Base-by-base conservation (phyloP, 78 protist genomes). In the Paratrimastix pyriformis region DNA sequence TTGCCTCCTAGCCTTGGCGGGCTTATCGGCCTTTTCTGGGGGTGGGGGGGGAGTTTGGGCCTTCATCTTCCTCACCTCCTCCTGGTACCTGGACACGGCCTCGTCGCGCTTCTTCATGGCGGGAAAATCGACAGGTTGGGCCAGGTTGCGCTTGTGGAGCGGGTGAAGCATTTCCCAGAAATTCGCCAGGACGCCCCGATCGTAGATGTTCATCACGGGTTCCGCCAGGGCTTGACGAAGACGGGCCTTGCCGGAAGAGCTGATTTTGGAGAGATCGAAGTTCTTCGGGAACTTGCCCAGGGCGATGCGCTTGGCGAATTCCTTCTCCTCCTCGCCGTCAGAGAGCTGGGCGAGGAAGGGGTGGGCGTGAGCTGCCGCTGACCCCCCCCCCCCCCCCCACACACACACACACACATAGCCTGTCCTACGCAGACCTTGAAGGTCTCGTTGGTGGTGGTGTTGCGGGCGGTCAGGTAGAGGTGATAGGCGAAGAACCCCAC, bases 291-390 rank as follows among this genome's bases (percentile, higher is more conserved):
- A 35, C n/a, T 3, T 13, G 69, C 18, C 58, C n/a, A 18, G 18
- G 26, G 57, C 11, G 32, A 57, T 5, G 65, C 43, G 4, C 29
- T 21, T 77, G 58, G 42, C 7, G 30, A 43, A 70, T 9, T 4
- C 74, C 35, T n/a, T 77, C 21, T 4, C 80, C 33, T 4, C 8
- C 4, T 80, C 75, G 35, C 74, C 77, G 21, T 80, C 80, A 6
- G 26, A 37, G 29, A 74, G 80, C 55, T 65, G 80, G 6, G 80
- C 75, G 7, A 76, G 75, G 66, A 74, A 43, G 69, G 74, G 75
- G 7, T 15, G 72, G 15, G 11, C 65, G 60, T 11, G 11, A 35
- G 37, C 11, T 15, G 15, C 11, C 11, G 35, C 7, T 1, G 3
- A 13, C n/a, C n/a, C n/a, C n/a, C n/a, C n/a, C n/a, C n/a, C n/a